A percentile compares a stretch with the other conserved stretches of the same genome.
Evolutionary conservation across 148 eudicot genomes (phyloP).

Genomic region (Camellia japonica): DNA sequence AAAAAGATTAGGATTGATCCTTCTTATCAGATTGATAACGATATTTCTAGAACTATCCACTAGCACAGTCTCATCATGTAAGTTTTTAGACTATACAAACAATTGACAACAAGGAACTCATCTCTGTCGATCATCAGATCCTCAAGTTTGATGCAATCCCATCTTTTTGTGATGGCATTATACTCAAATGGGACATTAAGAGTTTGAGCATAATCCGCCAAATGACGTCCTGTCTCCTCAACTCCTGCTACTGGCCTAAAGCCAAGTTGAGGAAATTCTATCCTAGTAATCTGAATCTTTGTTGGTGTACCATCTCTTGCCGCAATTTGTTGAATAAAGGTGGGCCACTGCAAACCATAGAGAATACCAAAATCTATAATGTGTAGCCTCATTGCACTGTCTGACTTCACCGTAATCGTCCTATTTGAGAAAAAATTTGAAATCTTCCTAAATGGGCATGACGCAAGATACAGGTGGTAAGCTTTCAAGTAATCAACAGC

Average conservation of each 20-base stretch:
- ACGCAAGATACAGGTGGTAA: conserved; percentile 28
- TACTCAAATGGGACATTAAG: conserved; percentile 36
- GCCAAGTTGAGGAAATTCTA: conserved; percentile 35
- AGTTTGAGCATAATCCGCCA: conserved; percentile 26
- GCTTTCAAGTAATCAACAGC: conserved; percentile 40
- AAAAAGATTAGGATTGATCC: conserved; percentile 29
- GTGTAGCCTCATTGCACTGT: conserved; percentile 24
- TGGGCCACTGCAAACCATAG: conserved; percentile 44
- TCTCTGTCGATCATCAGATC: conserved; percentile 30
- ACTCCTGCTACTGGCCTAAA: conserved; percentile 33
- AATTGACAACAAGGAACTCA: conserved; percentile 32
- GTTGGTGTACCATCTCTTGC: conserved; percentile 29
- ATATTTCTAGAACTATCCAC: conserved; percentile 30
- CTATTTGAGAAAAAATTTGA: conserved; percentile 30
- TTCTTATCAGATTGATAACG: conserved; percentile 28
- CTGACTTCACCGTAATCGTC: conserved; percentile 18
- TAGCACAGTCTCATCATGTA: conserved; percentile 38
- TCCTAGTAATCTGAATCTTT: conserved; percentile 34
- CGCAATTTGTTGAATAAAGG: conserved; percentile 27
- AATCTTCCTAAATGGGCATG: conserved; percentile 31
- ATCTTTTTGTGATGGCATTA: conserved; percentile 29
- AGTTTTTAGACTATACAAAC: conserved; percentile 28
- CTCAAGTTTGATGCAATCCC: conserved; percentile 35
- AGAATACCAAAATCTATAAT: conserved; percentile 37
- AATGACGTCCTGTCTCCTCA: conserved; percentile 35